phyloP scores from a whole-genome alignment of 2,329 filamentous ascomycete genomes.

The Colletotrichum cereale region DNA sequence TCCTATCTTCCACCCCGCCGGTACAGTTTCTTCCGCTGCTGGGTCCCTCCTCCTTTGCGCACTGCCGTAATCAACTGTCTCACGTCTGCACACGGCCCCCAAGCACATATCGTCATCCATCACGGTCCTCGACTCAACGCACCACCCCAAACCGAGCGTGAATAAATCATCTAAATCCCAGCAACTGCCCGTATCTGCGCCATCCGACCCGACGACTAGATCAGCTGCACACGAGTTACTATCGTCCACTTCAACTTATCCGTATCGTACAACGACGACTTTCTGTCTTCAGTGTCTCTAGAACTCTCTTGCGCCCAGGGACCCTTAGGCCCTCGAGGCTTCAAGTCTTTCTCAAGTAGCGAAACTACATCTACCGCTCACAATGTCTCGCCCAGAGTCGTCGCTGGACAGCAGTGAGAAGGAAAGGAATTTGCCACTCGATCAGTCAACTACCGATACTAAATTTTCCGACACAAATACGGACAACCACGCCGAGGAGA shows the following conservation, averaged over 20 bases:
- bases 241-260: background rate
- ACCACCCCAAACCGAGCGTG: background rate
- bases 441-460: constrained; percentile 20
- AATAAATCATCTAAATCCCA: background rate
- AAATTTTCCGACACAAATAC: constrained; percentile 16
- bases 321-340: background rate
- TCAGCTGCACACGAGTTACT: background rate
- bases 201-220: background rate
- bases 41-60: background rate
- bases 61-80: background rate
- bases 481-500: background rate
- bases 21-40: background rate
- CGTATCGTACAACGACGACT: background rate
- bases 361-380: background rate
- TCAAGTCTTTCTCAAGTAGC: background rate
- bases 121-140: background rate
- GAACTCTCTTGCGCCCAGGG: background rate
- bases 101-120: background rate
- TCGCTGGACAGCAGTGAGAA: constrained; percentile 25
- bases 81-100: constrained; percentile 1
- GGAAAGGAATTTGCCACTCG: constrained; percentile 14
- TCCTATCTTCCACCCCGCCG: background rate
- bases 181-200: background rate
- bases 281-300: background rate
- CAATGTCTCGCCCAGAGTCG: constrained; percentile 22